Percentiles rank a stretch among this genome's conserved stretches.
Conservation (phyloP, 495 filamentous ascomycete species). For the Corynascus novoguineensis region DNA sequence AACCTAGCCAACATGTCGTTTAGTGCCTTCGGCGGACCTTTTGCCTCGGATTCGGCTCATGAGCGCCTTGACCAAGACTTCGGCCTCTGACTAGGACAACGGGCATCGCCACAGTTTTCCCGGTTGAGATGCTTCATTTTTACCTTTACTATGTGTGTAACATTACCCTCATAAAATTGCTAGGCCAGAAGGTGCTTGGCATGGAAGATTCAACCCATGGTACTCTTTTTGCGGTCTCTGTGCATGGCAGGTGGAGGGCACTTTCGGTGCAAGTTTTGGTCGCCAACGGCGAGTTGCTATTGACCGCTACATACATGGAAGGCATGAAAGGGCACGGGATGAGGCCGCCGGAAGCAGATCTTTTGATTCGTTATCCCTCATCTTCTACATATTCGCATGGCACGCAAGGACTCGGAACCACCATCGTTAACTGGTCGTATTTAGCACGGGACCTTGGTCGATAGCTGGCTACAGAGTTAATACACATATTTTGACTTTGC, state of each 20-base stretch:
- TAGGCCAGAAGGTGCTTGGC: neutral
- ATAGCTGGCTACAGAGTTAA: conserved; percentile 14
- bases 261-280: neutral
- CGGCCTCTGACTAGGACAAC: conserved; percentile 15
- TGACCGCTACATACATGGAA: neutral
- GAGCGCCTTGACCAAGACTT: conserved; percentile 19
- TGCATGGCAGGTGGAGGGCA: neutral
- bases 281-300: neutral
- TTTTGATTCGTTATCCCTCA: conserved; percentile 16
- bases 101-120: neutral
- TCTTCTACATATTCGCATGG: conserved; percentile 22
- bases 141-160: neutral
- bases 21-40: conserved; percentile 14
- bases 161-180: conserved; percentile 2
- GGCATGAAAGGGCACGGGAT: neutral
- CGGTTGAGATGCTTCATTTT: neutral
- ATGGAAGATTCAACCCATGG: neutral
- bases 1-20: conserved; percentile 20
- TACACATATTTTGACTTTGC: conserved; percentile 11
- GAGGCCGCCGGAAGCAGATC: conserved; percentile 11
- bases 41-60: conserved; percentile 15
- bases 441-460: conserved; percentile 15
- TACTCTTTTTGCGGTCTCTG: neutral
- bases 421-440: conserved; percentile 12
- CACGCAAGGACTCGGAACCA: conserved; percentile 1